These are phyloP conservation scores for Phytophthora syringae DNA, from an alignment of 352 stramenopile genomes.

Conservation along the genomic window DNA sequence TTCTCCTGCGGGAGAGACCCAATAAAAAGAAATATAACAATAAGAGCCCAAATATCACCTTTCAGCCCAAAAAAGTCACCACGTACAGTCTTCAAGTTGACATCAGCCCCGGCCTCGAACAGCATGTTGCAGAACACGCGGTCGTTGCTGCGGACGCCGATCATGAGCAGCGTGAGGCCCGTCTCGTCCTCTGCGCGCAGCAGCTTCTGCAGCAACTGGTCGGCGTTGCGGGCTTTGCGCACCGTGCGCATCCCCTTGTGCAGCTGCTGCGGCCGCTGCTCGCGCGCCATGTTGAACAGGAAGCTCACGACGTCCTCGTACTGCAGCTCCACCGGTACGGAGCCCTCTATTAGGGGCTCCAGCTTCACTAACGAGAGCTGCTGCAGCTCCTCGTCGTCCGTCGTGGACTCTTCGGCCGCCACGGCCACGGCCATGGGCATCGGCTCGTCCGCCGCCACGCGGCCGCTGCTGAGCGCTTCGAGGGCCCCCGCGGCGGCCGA, in stretches of 20 bases:
- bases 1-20: slow-evolving; percentile 66
- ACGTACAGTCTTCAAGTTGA: slow-evolving; percentile 85
- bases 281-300: slow-evolving; percentile 65
- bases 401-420: slow-evolving; percentile 72
- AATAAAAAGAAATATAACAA: neutral
- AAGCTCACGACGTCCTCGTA: slow-evolving; percentile 69
- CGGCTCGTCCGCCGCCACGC: slow-evolving; percentile 34
- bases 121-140: slow-evolving; percentile 64
- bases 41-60: neutral
- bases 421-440: slow-evolving; percentile 42
- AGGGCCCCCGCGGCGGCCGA: slow-evolving; percentile 26
- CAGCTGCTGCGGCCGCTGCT: slow-evolving; percentile 56
- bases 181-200: slow-evolving; percentile 75
- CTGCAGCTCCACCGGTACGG: slow-evolving; percentile 45
- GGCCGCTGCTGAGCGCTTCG: slow-evolving; percentile 37
- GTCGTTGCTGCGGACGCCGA: slow-evolving; percentile 72
- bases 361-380: slow-evolving; percentile 66
- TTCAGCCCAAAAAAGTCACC: neutral
- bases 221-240: slow-evolving; percentile 53
- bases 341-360: slow-evolving; percentile 45
- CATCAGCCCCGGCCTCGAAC: slow-evolving; percentile 72
- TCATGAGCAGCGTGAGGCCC: slow-evolving; percentile 87
- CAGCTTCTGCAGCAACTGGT: slow-evolving; percentile 56
- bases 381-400: slow-evolving; percentile 81
- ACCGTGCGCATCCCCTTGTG: slow-evolving; percentile 68